phyloP scores from a whole-genome alignment of 1,284 basidiomycete species.

The Ceratobasidium sp. region DNA sequence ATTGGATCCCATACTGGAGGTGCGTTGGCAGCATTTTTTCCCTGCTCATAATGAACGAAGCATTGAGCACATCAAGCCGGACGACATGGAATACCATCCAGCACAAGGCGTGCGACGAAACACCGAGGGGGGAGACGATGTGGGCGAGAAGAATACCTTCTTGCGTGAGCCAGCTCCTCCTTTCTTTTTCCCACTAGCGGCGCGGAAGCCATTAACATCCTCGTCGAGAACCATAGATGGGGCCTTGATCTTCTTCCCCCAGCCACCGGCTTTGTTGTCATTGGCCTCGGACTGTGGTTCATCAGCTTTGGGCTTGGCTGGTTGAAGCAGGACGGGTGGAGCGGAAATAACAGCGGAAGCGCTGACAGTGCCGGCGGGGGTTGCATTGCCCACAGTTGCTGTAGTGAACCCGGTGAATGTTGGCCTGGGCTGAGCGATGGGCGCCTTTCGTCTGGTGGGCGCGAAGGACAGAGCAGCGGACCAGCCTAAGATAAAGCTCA shows the following conservation, averaged over 20 bases:
- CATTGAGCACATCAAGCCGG: slow-evolving; percentile 30
- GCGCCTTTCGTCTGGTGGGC: slow-evolving; percentile 67
- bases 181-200: slow-evolving; percentile 60
- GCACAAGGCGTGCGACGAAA: slow-evolving; percentile 23
- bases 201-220: slow-evolving; percentile 82
- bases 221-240: slow-evolving; percentile 89
- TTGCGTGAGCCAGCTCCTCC: slow-evolving; percentile 57
- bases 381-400: slow-evolving; percentile 59
- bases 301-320: slow-evolving; percentile 54
- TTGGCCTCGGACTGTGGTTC: slow-evolving; percentile 52
- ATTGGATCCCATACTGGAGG: slow-evolving; percentile 75
- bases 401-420: slow-evolving; percentile 68
- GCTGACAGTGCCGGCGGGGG: slow-evolving; percentile 63
- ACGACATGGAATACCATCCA: slow-evolving; percentile 28
- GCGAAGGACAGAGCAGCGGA: slow-evolving; percentile 89
- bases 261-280: slow-evolving; percentile 59
- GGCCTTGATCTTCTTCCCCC: slow-evolving; percentile 90
- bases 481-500: slow-evolving; percentile 69
- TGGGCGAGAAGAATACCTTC: slow-evolving; percentile 63
- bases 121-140: slow-evolving; percentile 34
- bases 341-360: slow-evolving; percentile 80
- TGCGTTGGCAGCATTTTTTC: slow-evolving; percentile 38
- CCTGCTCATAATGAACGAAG: slow-evolving; percentile 36
- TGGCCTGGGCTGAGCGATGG: slow-evolving; percentile 69
- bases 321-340: slow-evolving; percentile 70